Evolutionary conservation across 805 yeast species (phyloP).

Genomic region (Grigorovia jiainica): DNA sequence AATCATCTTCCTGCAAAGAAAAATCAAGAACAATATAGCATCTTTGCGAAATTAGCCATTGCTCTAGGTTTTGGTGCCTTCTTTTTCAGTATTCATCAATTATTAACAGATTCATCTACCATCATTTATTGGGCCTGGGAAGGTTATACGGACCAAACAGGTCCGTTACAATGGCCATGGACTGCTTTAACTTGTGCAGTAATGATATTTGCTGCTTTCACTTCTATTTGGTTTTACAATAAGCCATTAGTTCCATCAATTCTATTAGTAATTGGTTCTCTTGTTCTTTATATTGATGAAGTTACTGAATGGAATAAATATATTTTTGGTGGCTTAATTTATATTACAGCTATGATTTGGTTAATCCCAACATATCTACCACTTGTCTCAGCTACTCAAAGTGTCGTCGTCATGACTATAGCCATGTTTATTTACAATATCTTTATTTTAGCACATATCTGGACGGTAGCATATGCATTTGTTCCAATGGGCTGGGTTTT

Average conservation of each 20-base stretch:
- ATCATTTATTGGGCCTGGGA: slow-evolving; percentile 94
- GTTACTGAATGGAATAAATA: slow-evolving; percentile 25
- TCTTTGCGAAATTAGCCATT: slow-evolving; percentile 12
- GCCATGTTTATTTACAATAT: slow-evolving; percentile 43
- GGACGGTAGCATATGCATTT: slow-evolving; percentile 98
- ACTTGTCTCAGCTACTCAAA: slow-evolving; percentile 46
- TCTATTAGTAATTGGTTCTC: slow-evolving; percentile 24
- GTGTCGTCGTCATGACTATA: slow-evolving; percentile 43
- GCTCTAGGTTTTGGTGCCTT: slow-evolving; percentile 70
- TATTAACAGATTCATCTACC: slow-evolving; percentile 75
- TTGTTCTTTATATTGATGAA: slow-evolving; percentile 13
- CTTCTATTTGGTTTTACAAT: slow-evolving; percentile 11
- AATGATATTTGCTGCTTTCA: slow-evolving; percentile 47
- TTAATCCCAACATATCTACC: slow-evolving; percentile 44
- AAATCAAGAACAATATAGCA: neutral
- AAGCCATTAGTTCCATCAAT: slow-evolving; percentile 19
- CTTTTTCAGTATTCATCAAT: slow-evolving; percentile 61
- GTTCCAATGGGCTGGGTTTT: slow-evolving; percentile 88
- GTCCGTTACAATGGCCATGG: slow-evolving; percentile 60
- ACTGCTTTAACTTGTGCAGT: slow-evolving; percentile 57
- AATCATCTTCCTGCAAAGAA: slow-evolving; percentile 6
- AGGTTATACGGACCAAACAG: slow-evolving; percentile 80
- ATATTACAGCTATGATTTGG: slow-evolving; percentile 54
- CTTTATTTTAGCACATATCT: slow-evolving; percentile 72
- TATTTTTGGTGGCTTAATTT: slow-evolving; percentile 58